Evolutionary conservation across 2,329 filamentous ascomycete species (phyloP).

Genomic region (Monosporascus cannonballus): DNA sequence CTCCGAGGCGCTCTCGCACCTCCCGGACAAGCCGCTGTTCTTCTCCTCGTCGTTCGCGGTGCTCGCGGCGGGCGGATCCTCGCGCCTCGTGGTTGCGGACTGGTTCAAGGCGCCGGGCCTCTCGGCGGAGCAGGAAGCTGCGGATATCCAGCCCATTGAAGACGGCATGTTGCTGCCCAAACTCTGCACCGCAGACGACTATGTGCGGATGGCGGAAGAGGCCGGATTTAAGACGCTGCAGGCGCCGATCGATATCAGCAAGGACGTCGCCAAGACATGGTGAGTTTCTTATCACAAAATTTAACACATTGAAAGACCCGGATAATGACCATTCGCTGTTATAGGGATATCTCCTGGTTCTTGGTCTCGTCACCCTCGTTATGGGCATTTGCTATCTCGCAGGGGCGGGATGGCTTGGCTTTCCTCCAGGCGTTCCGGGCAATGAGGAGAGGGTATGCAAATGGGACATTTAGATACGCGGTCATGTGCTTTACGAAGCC

Average conservation of each 20-base stretch:
- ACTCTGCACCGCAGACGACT: conserved; percentile 47
- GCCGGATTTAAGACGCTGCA: conserved; percentile 41
- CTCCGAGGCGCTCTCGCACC: conserved; percentile 54
- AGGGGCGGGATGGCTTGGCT: conserved; percentile 53
- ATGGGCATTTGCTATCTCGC: conserved; percentile 55
- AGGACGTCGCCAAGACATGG: conserved; percentile 55
- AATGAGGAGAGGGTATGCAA: conserved; percentile 54
- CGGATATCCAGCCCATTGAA: conserved; percentile 54
- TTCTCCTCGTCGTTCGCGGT: conserved; percentile 46
- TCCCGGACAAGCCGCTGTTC: conserved; percentile 53
- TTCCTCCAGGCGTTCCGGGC: conserved; percentile 56
- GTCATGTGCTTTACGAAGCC: conserved; percentile 51
- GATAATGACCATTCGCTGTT: background rate
- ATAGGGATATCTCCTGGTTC: conserved; percentile 57
- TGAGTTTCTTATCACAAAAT: conserved; percentile 23
- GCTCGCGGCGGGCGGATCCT: conserved; percentile 41
- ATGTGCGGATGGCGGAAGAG: conserved; percentile 41
- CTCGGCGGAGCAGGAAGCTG: conserved; percentile 31
- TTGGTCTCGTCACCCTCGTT: conserved; percentile 53
- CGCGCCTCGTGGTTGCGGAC: conserved; percentile 48
- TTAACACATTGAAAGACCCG: background rate
- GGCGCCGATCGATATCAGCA: conserved; percentile 50
- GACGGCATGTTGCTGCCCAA: conserved; percentile 57
- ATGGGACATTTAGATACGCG: conserved; percentile 52
- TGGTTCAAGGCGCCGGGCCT: conserved; percentile 53